Conservation (phyloP, 1,284 basidiomycete species). For the Cutaneotrichosporon spelunceum region DNA sequence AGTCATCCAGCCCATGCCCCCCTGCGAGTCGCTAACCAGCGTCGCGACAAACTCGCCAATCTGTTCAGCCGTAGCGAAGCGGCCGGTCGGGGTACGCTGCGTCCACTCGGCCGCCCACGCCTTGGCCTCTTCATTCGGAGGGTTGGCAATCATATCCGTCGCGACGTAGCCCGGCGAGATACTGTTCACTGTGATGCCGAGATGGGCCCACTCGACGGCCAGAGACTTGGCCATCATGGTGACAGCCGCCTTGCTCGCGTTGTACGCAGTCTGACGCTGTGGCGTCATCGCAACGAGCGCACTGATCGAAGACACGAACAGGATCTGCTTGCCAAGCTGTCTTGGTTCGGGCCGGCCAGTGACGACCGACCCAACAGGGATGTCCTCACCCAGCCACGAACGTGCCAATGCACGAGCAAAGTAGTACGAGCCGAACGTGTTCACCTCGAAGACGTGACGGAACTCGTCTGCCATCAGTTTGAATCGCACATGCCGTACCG, state of each 20-base stretch:
- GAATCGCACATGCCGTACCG: slow-evolving; percentile 11
- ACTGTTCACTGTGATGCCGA: slow-evolving; percentile 47
- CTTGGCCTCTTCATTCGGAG: slow-evolving; percentile 29
- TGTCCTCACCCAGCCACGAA: slow-evolving; percentile 39
- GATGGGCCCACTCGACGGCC: slow-evolving; percentile 49
- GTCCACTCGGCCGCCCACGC: slow-evolving; percentile 41
- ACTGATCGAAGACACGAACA: slow-evolving; percentile 50
- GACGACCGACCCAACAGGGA: slow-evolving; percentile 12
- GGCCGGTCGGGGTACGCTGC: slow-evolving; percentile 40
- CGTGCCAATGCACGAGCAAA: slow-evolving; percentile 43
- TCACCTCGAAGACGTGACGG: slow-evolving; percentile 39
- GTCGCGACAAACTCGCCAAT: slow-evolving; percentile 44
- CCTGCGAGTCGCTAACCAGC: slow-evolving; percentile 33
- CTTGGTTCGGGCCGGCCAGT: neutral
- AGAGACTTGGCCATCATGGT: slow-evolving; percentile 48
- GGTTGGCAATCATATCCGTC: slow-evolving; percentile 50
- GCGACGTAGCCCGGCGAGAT: slow-evolving; percentile 51
- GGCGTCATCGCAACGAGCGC: slow-evolving; percentile 49
- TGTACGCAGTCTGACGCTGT: slow-evolving; percentile 49
- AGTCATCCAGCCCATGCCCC: slow-evolving; percentile 43
- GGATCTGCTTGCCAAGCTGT: slow-evolving; percentile 44
- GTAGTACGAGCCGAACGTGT: slow-evolving; percentile 47
- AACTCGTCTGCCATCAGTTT: slow-evolving; percentile 28
- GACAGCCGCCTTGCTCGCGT: slow-evolving; percentile 47
- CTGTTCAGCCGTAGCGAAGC: slow-evolving; percentile 43